Conservation (phyloP, 768 basidiomycete species). For the Trametes cingulata region DNA sequence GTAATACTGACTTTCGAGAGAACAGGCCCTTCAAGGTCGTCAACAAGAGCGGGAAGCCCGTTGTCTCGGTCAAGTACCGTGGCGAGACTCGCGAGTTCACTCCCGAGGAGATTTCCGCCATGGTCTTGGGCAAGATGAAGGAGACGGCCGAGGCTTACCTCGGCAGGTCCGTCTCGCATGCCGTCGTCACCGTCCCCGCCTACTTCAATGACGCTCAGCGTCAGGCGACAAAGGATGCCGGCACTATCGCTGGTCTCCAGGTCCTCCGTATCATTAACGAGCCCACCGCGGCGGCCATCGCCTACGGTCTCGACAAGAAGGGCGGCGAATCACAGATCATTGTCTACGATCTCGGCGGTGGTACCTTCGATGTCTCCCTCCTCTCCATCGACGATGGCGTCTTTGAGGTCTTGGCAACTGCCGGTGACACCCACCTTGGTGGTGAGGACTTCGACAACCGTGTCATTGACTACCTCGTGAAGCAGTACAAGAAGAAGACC, state of each 20-base stretch:
- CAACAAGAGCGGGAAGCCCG: conserved; percentile 81
- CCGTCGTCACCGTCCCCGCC: conserved; percentile 97
- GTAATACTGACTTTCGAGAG: not conserved
- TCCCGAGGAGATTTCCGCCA: conserved; percentile 93
- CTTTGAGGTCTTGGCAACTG: conserved; percentile 59
- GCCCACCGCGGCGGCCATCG: conserved; percentile 95
- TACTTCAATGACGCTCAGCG: conserved; percentile 99
- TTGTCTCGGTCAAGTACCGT: conserved; percentile 76
- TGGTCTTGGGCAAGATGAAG: conserved; percentile 98
- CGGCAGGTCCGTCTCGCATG: conserved; percentile 93
- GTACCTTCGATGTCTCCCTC: conserved; percentile 98
- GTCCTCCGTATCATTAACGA: conserved; percentile 98
- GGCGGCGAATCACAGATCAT: conserved; percentile 93
- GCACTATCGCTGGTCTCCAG: conserved; percentile 90
- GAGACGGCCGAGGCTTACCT: conserved; percentile 99
- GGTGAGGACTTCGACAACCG: conserved; percentile 75
- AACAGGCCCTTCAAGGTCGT: conserved; percentile 68
- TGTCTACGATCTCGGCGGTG: conserved; percentile 97
- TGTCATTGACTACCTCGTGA: conserved; percentile 69
- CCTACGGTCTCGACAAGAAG: conserved; percentile 98
- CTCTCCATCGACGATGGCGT: conserved; percentile 68
- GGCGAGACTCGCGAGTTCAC: conserved; percentile 81
- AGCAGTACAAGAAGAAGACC: conserved; percentile 68
- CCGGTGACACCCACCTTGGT: conserved; percentile 65
- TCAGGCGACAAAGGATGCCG: conserved; percentile 98